Conservation (phyloP, 352 stramenopile genomes). For the Blastocystis sp. region DNA sequence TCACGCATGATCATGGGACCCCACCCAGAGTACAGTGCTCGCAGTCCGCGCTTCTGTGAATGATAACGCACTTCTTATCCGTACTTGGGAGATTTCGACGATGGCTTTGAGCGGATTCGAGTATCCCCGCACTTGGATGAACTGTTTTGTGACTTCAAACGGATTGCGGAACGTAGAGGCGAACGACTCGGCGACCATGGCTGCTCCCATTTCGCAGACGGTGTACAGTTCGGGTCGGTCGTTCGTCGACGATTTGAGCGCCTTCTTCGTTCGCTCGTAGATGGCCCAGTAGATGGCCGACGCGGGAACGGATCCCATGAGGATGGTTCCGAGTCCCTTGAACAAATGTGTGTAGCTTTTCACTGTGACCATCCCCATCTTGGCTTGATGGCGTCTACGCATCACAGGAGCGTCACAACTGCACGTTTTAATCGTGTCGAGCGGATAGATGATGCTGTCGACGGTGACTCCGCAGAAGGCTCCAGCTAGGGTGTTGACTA, state of each 20-base stretch:
- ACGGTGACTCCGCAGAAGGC: constrained; percentile 14
- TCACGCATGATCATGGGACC: constrained; percentile 39
- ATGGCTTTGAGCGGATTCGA: constrained; percentile 19
- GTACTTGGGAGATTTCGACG: constrained; percentile 21
- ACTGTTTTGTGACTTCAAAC: constrained; percentile 42
- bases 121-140: constrained; percentile 39
- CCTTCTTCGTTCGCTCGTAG: constrained; percentile 18
- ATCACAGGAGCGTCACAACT: not conserved
- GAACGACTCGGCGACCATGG: not conserved
- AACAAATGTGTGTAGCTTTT: not conserved
- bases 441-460: constrained; percentile 13
- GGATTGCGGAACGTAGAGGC: constrained; percentile 16
- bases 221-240: not conserved
- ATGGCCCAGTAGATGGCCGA: constrained; percentile 43
- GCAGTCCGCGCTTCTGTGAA: not conserved
- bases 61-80: not conserved
- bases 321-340: constrained; percentile 20
- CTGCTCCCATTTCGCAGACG: constrained; percentile 42
- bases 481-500: constrained; percentile 30
- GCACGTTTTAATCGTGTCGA: constrained; percentile 40
- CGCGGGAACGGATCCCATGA: constrained; percentile 30
- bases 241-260: not conserved
- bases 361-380: not conserved
- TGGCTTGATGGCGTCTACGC: constrained; percentile 20
- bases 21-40: constrained; percentile 32